Evolutionary conservation across 202 grass and related monocot species (phyloP), one percentile per base, ranked within the genome.

Genomic region (Hordeum pubiflorum): DNA sequence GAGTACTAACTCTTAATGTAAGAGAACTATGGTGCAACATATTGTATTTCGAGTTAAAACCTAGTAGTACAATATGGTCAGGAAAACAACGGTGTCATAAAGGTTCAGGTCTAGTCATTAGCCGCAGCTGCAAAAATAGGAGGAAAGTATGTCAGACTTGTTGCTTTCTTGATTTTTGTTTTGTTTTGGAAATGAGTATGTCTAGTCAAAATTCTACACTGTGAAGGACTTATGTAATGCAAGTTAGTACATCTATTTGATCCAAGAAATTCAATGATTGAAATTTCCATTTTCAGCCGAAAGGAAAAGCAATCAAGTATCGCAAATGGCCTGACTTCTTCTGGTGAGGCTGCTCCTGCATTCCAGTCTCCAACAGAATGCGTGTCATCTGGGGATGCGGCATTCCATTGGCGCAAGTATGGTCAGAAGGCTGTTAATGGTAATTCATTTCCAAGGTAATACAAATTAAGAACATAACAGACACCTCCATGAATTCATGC

Each of bases 351-450:
- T 71, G 20, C 44, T 73, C 63, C 48, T 83, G 38, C 52, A 57
- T 32, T 41, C 22, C 86, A 82, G 62, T 36, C 17, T 72, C 64
- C 68, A 3, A 34, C 54, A 34, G 89, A 88, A 75, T 32, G 24
- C 3, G 79, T 82, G 62, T 21, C 57, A 9, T 54, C 73, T 57
- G 75, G 54, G 60, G 86, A 91, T 60, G 86, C 82, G 59, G 82
- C 82, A 22, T 91, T 88, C 75, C 82, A 82, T 61, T 88, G 89
- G 89, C 79, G 82, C 78, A 91, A 91, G 81, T 91, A 91, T 36
- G 89, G 89, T 14, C 89, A 86, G 61, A 91, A 88, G 68, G 86
- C 87, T 21, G 89, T 91, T 7, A 91, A 91, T 41, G 86, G 89
- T 4, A 91, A 86, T 63, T 50, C 79, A 17, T 83, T 85, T 91